Conservation (phyloP, 768 basidiomycete species). For the Hypholoma sublateritium region DNA sequence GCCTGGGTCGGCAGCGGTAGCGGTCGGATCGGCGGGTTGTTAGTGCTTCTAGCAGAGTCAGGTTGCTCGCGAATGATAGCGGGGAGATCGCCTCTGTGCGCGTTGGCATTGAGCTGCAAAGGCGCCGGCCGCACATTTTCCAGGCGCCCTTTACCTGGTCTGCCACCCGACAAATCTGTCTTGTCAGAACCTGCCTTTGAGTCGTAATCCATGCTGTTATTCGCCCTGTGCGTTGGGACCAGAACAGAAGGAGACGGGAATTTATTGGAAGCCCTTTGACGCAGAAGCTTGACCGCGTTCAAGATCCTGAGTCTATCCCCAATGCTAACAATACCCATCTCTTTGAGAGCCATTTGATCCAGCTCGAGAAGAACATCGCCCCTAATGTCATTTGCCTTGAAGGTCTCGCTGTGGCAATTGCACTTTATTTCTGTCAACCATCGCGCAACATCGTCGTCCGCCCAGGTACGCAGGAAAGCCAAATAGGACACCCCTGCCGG, state of each 20-base stretch:
- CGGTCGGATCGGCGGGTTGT: constrained; percentile 37
- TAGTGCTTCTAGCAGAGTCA: constrained; percentile 49
- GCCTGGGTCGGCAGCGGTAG: constrained; percentile 47
- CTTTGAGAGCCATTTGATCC: constrained; percentile 83
- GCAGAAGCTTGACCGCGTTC: constrained; percentile 78
- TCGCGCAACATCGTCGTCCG: constrained; percentile 63
- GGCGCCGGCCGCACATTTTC: constrained; percentile 77
- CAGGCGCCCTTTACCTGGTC: constrained; percentile 43
- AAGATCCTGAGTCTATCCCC: constrained; percentile 90
- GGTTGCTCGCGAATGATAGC: constrained; percentile 67
- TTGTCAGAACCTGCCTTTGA: constrained; percentile 12
- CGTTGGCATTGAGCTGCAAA: constrained; percentile 62
- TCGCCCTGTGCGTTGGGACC: constrained; percentile 11
- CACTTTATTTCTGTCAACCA: constrained; percentile 86
- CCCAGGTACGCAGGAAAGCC: constrained; percentile 72
- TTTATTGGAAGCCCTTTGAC: constrained; percentile 50
- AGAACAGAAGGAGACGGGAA: constrained; percentile 4
- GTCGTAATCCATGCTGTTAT: constrained; percentile 12
- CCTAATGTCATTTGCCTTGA: constrained; percentile 86
- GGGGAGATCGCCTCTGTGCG: constrained; percentile 63
- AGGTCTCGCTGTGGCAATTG: constrained; percentile 60
- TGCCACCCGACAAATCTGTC: constrained; percentile 24
- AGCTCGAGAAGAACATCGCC: constrained; percentile 91
- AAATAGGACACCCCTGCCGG: constrained; percentile 58
- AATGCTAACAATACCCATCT: constrained; percentile 87